Base-by-base conservation (phyloP, 2,329 filamentous ascomycete species). In the Gnomoniopsis sp. region DNA sequence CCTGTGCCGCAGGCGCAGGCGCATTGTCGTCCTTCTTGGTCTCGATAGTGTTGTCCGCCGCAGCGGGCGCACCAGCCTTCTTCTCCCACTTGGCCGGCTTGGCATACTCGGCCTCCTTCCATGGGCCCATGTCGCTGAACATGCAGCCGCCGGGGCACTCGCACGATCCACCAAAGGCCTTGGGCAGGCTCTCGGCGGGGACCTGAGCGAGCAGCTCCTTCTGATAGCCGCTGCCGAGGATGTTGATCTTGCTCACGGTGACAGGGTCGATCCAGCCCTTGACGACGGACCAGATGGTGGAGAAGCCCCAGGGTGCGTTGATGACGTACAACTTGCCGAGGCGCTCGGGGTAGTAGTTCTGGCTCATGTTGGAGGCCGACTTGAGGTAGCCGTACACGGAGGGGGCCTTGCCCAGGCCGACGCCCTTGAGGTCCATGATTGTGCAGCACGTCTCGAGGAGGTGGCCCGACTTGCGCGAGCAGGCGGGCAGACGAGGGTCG, bases 301-400 rank as follows among this genome's bases (percentile, higher is more conserved):
- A 88, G 82, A 98, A 98, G 26, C 93, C 93, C 93, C 93, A 98
- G 21, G 92, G 92, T 3, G 93, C 91, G 77, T 99, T 99, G 86
- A 99, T 97, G 68, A 99, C 79, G 83, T 96, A 99, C 72, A 99
- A 83, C 77, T 92, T 93, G 70, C 95, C 95, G 60, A 99, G 83
- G 60, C 95, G 90, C 83, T 99, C 95, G 8, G 95, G 95, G 79
- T 99, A 99, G 86, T 98, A 96, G 84, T 98, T 96, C 78, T 98
- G 95, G 65, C 91, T 96, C 77, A 99, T 90, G 73, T 80, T 87
- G 36, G 91, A 95, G 49, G 91, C 92, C 72, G 89, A 85, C 69
- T 86, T 86, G 66, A 99, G 85, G 79, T 97, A 98, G 56, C 86
- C 83, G 80, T 96, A 96, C 59, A 97, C 93, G 62, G 89, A 88